Conservation (phyloP, 768 basidiomycete species). For the Coprinopsis strossmayeri region DNA sequence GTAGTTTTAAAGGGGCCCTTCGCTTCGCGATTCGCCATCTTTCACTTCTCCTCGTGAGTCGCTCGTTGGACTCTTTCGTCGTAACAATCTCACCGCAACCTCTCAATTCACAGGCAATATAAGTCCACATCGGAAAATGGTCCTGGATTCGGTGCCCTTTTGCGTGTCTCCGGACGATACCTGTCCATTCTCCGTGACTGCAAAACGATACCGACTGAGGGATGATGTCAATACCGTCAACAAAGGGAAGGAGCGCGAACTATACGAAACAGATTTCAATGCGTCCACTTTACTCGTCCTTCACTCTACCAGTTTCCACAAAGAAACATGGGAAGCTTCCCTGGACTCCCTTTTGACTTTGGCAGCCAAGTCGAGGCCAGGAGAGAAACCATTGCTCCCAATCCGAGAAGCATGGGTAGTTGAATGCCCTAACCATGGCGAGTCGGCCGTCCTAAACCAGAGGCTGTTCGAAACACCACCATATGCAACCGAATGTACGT, state of each 20-base stretch:
- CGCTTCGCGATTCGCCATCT: too few species aligned
- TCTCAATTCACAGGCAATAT: too few species aligned
- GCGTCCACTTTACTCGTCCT: slow-evolving; percentile 55
- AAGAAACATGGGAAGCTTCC: slow-evolving; percentile 67
- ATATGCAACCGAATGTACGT: slow-evolving; percentile 41
- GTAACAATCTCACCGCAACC: too few species aligned
- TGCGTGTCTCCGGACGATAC: not conserved
- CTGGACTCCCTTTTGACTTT: slow-evolving; percentile 39
- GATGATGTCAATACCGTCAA: not conserved
- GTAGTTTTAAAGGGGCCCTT: too few species aligned
- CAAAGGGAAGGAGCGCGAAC: not conserved
- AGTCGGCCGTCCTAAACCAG: slow-evolving; percentile 49
- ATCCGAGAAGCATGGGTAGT: slow-evolving; percentile 61
- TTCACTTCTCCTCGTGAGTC: too few species aligned
- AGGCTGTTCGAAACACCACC: slow-evolving; percentile 34
- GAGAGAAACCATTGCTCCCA: slow-evolving; percentile 16
- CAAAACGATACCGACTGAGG: not conserved
- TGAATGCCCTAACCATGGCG: slow-evolving; percentile 71
- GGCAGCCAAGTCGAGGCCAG: slow-evolving; percentile 3
- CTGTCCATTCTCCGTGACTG: not conserved
- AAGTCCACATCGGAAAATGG: too few species aligned
- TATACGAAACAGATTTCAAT: slow-evolving; percentile 11
- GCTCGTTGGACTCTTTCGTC: too few species aligned
- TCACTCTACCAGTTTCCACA: slow-evolving; percentile 70
- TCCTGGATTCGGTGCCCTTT: too few species aligned